Evolutionary conservation across 176 grass and related monocot species (phyloP).

Genomic region (Musa troglodytarum): DNA sequence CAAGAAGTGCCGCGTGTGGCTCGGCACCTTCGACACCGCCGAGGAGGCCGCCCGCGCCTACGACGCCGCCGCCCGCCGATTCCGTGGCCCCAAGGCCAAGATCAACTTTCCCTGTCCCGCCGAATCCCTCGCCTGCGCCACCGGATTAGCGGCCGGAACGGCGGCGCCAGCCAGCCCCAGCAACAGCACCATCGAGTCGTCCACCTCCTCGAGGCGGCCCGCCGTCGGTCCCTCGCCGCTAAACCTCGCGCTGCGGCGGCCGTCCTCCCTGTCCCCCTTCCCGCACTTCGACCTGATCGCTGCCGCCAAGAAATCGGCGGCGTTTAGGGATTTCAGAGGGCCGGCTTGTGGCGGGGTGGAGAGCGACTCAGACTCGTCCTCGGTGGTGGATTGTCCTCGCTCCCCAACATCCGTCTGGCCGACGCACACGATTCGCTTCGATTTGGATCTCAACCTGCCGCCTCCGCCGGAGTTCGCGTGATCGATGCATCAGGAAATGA

Average conservation of each 20-base stretch:
- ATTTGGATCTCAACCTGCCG: slow-evolving; percentile 64
- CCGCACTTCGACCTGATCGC: slow-evolving; percentile 41
- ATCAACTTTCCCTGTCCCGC: slow-evolving; percentile 25
- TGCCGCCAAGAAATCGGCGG: slow-evolving; percentile 21
- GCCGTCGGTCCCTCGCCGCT: too few species aligned
- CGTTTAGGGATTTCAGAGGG: not conserved
- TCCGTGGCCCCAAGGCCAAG: not conserved
- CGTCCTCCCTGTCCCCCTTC: slow-evolving; percentile 30
- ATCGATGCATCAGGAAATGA: too few species aligned
- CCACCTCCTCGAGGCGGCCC: slow-evolving; percentile 26
- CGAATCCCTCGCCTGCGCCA: not conserved
- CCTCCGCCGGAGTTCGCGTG: slow-evolving; percentile 32
- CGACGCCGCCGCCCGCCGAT: slow-evolving; percentile 5
- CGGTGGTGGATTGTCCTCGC: too few species aligned
- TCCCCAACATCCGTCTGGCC: slow-evolving; percentile 41
- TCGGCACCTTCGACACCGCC: slow-evolving; percentile 14
- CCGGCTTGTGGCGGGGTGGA: slow-evolving; percentile 29
- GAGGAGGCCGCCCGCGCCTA: slow-evolving; percentile 5
- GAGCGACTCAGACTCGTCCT: slow-evolving; percentile 13
- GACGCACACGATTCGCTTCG: slow-evolving; percentile 28
- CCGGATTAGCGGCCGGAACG: not conserved
- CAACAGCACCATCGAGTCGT: slow-evolving; percentile 73
- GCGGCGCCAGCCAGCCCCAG: slow-evolving; percentile 30
- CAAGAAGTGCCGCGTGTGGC: slow-evolving; percentile 60
- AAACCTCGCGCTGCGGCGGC: not conserved